Evolutionary conservation across 257 asterid species (phyloP), one percentile per base, ranked within the genome.

Genomic region (Apocynum venetum): DNA sequence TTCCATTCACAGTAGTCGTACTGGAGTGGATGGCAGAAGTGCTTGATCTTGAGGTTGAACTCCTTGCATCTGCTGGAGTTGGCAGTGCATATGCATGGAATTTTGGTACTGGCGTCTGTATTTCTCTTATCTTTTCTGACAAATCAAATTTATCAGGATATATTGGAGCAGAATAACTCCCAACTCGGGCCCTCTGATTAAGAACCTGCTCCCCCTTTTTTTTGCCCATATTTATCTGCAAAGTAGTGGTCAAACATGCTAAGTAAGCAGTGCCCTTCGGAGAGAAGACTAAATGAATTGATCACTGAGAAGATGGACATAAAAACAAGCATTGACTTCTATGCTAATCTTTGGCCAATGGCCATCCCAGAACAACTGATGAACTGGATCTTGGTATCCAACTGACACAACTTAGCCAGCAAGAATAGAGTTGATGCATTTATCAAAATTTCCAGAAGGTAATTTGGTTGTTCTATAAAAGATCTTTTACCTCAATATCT

Each of bases 81-180:
- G 99, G 99, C 64, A 96, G 88, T 74, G 78, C 98, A 67, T 96
- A 89, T 15, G 97, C 89, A 49, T 86, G 89, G 78, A 84, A 84
- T 80, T 89, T 93, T 38, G 59, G 89, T 60, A 59, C 81, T 61
- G 91, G 56, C 12, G 83, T 71, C 77, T 81, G 93, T 82, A 84
- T 79, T 80, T 91, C 97, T 82, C 84, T 84, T 57, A 76, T 84
- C 83, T 88, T 89, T 73, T 90, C 97, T 79, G 90, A 80, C 15
- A 85, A 82, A 68, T 91, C 98, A 61, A 87, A 85, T 86, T 96
- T 96, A 82, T 93, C 93, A n/a, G 93, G 87, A 77, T 78, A 87
- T 84, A 96, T 86, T 75, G 98, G 98, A 82, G 99, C 97, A 80
- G 99, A 96, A 85, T 90, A 88, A 84, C 97, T 91, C 77, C 84